Percentiles rank a stretch among this genome's conserved stretches.
Conservation (phyloP, 805 yeast genomes). For the Ogataea neopini region DNA sequence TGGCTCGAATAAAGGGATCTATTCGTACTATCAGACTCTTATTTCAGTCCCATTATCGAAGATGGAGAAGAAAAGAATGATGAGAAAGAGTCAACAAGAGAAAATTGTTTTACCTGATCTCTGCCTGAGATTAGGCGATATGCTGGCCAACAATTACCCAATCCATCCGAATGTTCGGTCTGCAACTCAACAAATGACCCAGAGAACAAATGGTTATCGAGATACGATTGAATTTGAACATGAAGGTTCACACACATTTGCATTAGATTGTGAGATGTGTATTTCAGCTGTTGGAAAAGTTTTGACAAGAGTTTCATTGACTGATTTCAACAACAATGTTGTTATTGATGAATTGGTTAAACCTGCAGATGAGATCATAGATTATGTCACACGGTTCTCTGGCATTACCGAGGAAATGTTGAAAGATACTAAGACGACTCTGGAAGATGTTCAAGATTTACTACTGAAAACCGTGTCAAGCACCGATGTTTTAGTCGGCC, state of each 20-base stretch:
- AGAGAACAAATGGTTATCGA: conserved; percentile 46
- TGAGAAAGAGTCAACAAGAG: conserved; percentile 35
- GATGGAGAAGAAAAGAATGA: conserved; percentile 48
- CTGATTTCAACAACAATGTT: conserved; percentile 60
- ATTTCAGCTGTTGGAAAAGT: conserved; percentile 59
- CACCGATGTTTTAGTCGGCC: conserved; percentile 78
- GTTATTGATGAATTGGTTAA: conserved; percentile 74
- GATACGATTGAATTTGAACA: conserved; percentile 55
- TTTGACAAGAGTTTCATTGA: conserved; percentile 74
- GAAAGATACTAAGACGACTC: conserved; percentile 58
- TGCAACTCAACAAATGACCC: conserved; percentile 21
- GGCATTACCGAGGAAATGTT: conserved; percentile 81
- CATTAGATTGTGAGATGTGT: conserved; percentile 96
- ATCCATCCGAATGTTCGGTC: conserved; percentile 46
- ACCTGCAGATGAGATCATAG: conserved; percentile 72
- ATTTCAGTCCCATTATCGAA: conserved; percentile 57
- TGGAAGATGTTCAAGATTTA: conserved; percentile 65
- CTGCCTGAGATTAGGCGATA: conserved; percentile 47
- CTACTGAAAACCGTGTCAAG: conserved; percentile 49
- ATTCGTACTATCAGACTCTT: conserved; percentile 57
- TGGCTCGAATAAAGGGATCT: conserved; percentile 57
- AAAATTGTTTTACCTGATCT: conserved; percentile 54
- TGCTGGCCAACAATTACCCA: conserved; percentile 53
- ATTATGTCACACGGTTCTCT: conserved; percentile 80
- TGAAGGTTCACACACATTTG: conserved; percentile 65